Conservation (phyloP, 2,329 filamentous ascomycete species). For the Berkeleyomyces rouxiae region DNA sequence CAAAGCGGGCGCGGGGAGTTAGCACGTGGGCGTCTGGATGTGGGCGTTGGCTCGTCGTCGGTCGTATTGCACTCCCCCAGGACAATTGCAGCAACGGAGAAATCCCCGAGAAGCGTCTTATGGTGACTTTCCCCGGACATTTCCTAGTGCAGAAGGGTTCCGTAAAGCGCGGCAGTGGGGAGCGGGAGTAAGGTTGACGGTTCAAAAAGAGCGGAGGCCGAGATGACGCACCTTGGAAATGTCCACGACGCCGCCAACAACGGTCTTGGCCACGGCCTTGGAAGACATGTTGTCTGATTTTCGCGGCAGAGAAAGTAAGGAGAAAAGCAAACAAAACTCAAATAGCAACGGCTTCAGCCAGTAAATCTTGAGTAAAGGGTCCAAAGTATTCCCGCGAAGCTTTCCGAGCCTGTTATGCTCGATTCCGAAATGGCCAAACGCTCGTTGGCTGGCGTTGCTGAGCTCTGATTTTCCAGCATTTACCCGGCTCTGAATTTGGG, state of each 20-base stretch:
- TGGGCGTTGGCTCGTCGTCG: background rate
- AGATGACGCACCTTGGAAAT: constrained; percentile 38
- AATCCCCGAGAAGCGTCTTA: background rate
- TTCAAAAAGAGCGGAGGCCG: background rate
- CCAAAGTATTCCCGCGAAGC: background rate
- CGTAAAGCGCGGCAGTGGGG: background rate
- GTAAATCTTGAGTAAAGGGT: background rate
- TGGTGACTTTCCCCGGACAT: background rate
- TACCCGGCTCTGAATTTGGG: background rate
- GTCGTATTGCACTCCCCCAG: background rate
- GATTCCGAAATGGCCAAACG: constrained; percentile 3
- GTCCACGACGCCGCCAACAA: constrained; percentile 32
- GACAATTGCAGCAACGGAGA: background rate
- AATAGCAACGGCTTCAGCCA: background rate
- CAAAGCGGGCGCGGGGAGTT: background rate
- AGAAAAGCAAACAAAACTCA: background rate
- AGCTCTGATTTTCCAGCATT: background rate
- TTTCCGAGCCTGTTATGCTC: background rate
- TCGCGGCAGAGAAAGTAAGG: background rate
- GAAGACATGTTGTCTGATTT: constrained; percentile 37
- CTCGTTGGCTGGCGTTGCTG: background rate
- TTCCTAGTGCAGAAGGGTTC: background rate
- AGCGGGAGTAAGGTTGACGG: background rate
- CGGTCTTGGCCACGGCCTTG: constrained; percentile 40
- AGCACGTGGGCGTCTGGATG: background rate